Conservation (phyloP, 2,329 filamentous ascomycete genomes). For the Ilyonectria sp. region DNA sequence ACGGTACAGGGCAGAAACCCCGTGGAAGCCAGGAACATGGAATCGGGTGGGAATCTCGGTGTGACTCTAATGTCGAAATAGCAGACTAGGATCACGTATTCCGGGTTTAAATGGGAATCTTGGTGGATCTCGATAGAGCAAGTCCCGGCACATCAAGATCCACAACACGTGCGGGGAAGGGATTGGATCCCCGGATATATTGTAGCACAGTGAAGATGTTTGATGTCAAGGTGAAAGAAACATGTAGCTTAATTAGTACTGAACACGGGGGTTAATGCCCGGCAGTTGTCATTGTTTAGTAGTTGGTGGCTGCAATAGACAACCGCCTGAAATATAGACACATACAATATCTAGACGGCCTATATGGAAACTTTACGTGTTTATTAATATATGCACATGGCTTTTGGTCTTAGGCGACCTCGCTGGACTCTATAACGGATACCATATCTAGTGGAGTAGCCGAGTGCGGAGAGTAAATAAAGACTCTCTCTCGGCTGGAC, state of each 20-base stretch:
- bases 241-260: background rate
- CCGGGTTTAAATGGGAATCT: conserved; percentile 8
- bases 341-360: no score
- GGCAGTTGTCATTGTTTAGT: background rate
- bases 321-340: no score
- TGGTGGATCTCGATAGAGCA: conserved; percentile 31
- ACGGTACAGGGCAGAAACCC: background rate
- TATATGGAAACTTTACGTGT: background rate
- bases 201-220: background rate
- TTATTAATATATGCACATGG: background rate
- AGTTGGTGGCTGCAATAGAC: background rate
- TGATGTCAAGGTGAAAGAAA: background rate
- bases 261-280: background rate
- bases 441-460: no score
- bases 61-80: conserved; percentile 40
- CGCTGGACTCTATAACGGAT: no score
- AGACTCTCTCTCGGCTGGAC: no score
- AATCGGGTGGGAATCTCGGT: conserved; percentile 28
- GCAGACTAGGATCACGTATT: conserved; percentile 36
- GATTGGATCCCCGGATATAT: conserved; percentile 5
- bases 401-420: no score
- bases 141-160: conserved; percentile 14
- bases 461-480: no score
- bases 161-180: conserved; percentile 19
- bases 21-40: conserved; percentile 19